Conservation (phyloP, 1,284 basidiomycete genomes). For the Sanghuangporus sanghuang region DNA sequence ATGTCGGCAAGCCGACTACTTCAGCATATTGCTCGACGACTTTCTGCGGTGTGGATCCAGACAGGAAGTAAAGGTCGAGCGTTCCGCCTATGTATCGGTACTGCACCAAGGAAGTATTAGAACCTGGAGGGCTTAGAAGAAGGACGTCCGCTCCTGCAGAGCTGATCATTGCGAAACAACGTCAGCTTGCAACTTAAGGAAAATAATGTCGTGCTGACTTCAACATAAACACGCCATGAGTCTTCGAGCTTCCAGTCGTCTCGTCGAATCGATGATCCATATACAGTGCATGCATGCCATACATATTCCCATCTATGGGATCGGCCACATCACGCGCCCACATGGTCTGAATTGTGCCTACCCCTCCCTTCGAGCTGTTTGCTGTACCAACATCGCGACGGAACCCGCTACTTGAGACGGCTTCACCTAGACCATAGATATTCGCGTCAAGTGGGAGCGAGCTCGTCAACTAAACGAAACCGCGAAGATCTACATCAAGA, state of each 20-base stretch:
- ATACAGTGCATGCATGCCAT: conserved; percentile 68
- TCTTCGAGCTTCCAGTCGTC: conserved; percentile 42
- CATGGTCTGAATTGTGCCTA: conserved; percentile 62
- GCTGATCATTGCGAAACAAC: conserved; percentile 18
- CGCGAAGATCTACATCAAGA: neutral
- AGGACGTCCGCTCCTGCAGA: conserved; percentile 62
- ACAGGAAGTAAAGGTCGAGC: conserved; percentile 67
- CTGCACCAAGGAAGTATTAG: conserved; percentile 51
- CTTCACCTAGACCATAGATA: conserved; percentile 76
- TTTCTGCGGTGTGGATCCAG: conserved; percentile 56
- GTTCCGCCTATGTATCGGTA: conserved; percentile 63
- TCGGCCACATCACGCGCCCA: conserved; percentile 63
- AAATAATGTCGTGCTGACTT: conserved; percentile 32
- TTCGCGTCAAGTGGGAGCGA: conserved; percentile 61
- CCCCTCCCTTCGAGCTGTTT: conserved; percentile 31
- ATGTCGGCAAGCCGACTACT: conserved; percentile 55
- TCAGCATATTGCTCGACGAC: conserved; percentile 67
- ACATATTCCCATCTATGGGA: conserved; percentile 60
- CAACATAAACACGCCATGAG: conserved; percentile 68
- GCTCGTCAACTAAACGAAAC: conserved; percentile 49
- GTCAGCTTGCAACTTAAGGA: neutral
- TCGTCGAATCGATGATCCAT: conserved; percentile 57
- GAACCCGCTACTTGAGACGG: conserved; percentile 62
- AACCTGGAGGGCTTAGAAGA: conserved; percentile 47
- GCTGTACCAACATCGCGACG: conserved; percentile 50